phyloP scores from a whole-genome alignment of 805 yeast species.

The Saccharomycopsis sp. region DNA sequence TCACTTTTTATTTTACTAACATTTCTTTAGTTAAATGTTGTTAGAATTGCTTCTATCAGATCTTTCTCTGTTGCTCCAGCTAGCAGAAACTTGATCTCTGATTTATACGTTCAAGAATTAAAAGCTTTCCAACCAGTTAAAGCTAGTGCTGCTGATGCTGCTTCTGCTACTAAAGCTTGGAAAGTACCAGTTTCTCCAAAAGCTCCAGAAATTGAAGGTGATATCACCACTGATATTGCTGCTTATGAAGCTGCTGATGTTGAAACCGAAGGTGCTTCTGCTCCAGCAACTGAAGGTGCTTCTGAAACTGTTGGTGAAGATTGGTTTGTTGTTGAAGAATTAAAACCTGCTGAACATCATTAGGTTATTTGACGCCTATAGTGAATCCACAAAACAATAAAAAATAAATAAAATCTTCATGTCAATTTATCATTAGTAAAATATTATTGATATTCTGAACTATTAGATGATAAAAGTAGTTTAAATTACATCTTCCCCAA shows the following conservation, averaged over 20 bases:
- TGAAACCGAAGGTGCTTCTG: conserved; percentile 51
- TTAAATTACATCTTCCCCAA: not conserved
- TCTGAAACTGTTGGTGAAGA: conserved; percentile 39
- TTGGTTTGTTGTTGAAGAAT: conserved; percentile 75
- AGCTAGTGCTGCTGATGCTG: conserved; percentile 62
- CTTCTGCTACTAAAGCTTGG: conserved; percentile 76
- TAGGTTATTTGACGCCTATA: not conserved
- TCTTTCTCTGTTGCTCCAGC: conserved; percentile 28
- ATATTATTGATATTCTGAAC: too few relatives aligned
- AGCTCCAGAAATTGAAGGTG: conserved; percentile 60
- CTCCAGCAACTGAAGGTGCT: conserved; percentile 34
- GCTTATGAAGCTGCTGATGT: conserved; percentile 64
- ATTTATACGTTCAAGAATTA: conserved; percentile 78
- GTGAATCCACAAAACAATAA: too few relatives aligned
- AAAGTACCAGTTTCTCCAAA: conserved; percentile 68
- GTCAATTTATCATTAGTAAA: too few relatives aligned
- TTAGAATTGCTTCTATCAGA: conserved; percentile 23
- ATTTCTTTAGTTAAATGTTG: too few relatives aligned
- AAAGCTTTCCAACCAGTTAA: conserved; percentile 83
- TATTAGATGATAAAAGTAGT: too few relatives aligned
- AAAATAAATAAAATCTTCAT: too few relatives aligned
- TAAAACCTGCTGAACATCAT: conserved; percentile 38
- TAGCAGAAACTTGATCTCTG: conserved; percentile 55
- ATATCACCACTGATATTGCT: conserved; percentile 52
- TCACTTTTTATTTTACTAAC: conserved; percentile 19